These are phyloP conservation scores for Blastomyces percursus DNA, from an alignment of 2,329 filamentous ascomycete genomes.

Conservation along the genomic window DNA sequence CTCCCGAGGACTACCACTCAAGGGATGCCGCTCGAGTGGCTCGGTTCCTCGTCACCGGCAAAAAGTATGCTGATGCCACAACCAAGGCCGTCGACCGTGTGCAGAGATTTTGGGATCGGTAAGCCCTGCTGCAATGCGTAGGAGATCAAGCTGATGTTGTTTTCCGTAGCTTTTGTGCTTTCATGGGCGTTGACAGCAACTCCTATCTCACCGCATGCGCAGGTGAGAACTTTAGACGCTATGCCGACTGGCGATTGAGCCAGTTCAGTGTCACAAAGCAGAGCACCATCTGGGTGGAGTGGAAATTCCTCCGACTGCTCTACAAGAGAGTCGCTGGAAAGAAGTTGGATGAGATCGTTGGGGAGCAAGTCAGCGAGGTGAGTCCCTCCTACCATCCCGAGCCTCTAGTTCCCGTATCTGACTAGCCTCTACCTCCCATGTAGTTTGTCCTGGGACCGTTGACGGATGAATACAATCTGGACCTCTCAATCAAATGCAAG, in stretches of 20 bases:
- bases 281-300: conserved; percentile 8
- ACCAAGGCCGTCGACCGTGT: conserved; percentile 1
- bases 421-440: not conserved
- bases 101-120: conserved; percentile 8
- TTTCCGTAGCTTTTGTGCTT: conserved; percentile 2
- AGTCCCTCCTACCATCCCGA: not conserved
- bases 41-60: conserved; percentile 3
- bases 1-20: not conserved
- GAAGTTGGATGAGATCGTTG: no score
- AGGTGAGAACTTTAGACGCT: conserved; percentile 5
- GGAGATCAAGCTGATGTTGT: not conserved
- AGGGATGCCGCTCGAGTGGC: conserved; percentile 2
- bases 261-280: conserved; percentile 7
- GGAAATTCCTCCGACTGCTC: conserved; percentile 8
- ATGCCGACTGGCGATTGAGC: conserved; percentile 5
- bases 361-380: no score
- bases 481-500: conserved; percentile 2
- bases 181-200: conserved; percentile 5
- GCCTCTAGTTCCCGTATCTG: not conserved
- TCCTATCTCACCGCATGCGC: conserved; percentile 5
- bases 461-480: conserved; percentile 5
- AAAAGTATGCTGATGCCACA: conserved; percentile 9
- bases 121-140: conserved; percentile 1
- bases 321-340: not conserved
- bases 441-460: conserved; percentile 3